Base-by-base conservation (phyloP, 805 yeast species). In the Metschnikowia lachancei region DNA sequence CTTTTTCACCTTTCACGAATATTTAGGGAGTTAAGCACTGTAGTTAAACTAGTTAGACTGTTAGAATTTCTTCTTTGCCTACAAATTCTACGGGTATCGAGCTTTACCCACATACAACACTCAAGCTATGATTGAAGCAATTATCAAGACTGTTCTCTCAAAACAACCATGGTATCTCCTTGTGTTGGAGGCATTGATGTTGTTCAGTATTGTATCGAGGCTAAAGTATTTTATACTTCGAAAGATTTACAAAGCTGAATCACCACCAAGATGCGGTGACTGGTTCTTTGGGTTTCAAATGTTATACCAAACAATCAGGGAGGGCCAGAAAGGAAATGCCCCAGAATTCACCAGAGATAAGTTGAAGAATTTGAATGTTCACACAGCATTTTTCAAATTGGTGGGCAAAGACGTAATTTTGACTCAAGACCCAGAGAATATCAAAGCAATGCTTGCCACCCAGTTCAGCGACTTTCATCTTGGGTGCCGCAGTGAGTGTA, bases 401-500 rank as follows among this genome's bases (percentile, higher is more conserved):
- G 55, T 46, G 3, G 57, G 55, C 13, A 45, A 35, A 14, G 34
- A 39, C 19, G 18, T 45, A 11, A 26, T 52, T 9, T 31, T 22
- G 28, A 58, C 64, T 7, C 39, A 33, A 2, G 63, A 60, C 32
- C 64, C 64, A 11, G 62, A 58, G 34, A 57, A 56, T 47, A 49
- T 60, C 46, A 61, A 61, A 58, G 64, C 65, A n/a, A 29, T 60
- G 8, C 56, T 61, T 50, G 63, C 61, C 14, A 61, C 64, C 5
- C 63, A 61, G 36, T 61, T 61, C 39, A 53, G 52, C 34, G 65
- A 61, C 47, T 61, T 58, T 44, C 51, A 56, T 14, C 52, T 61
- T 31, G 65, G 65, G 3, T 49, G 50, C 14, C 60, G 65, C 39
- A 60, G 58, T 41, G 43, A 55, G 29, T 55, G 54, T 32, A 49